phyloP scores from a whole-genome alignment of 148 eudicot genomes.

The Camellia granthamiana region DNA sequence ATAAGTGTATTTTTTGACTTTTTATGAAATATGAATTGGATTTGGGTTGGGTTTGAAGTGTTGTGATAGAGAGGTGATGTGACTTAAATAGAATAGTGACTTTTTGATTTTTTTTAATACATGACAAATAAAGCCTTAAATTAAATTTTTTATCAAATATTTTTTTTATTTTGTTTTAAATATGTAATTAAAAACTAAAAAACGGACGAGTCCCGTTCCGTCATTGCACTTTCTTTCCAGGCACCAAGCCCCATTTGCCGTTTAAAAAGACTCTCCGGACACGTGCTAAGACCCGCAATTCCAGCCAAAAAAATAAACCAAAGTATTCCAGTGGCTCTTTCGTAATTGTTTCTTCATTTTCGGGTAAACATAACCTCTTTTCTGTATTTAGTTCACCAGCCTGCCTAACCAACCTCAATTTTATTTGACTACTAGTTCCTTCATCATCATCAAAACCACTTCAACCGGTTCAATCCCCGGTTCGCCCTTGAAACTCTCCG shows the following conservation, averaged over 20 bases:
- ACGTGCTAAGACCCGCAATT: slow-evolving; percentile 47
- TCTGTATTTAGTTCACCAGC: slow-evolving; percentile 14
- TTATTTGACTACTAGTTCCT: not conserved
- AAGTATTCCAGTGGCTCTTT: slow-evolving; percentile 24
- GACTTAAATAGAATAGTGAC: too few relatives aligned
- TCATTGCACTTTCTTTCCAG: not conserved
- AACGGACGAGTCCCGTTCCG: not conserved
- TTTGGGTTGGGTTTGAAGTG: too few relatives aligned
- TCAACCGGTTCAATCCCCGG: not conserved
- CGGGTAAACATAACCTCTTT: not conserved
- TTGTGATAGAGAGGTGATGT: too few relatives aligned
- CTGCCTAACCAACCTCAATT: not conserved
- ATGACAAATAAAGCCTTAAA: too few relatives aligned
- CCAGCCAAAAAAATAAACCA: slow-evolving; percentile 5
- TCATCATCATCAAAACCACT: not conserved
- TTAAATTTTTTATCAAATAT: too few relatives aligned
- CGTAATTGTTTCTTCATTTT: slow-evolving; percentile 19
- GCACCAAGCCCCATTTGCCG: slow-evolving; percentile 15
- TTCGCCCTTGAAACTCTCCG: not conserved
- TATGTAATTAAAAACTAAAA: too few relatives aligned
- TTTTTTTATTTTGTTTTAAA: too few relatives aligned
- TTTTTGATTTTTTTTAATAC: too few relatives aligned
- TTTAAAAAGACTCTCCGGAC: slow-evolving; percentile 33
- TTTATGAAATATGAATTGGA: too few relatives aligned
- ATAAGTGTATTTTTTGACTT: too few relatives aligned